Conservation (phyloP, 169 alveolate species). For the Theileria orientalis region DNA sequence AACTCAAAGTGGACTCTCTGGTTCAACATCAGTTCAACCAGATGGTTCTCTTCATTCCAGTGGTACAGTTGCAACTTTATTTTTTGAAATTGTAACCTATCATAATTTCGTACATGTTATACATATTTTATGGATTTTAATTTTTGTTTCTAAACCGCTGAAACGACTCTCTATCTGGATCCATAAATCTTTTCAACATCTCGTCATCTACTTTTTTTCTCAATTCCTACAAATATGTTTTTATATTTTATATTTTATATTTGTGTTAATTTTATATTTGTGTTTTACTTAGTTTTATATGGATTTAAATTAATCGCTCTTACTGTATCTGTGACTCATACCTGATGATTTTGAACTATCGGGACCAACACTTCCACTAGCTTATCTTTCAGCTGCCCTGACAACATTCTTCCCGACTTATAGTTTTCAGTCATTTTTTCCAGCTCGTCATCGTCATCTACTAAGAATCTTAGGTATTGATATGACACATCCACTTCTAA, state of each 20-base stretch:
- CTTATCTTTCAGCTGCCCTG: slow-evolving; percentile 92
- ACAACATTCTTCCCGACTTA: slow-evolving; percentile 92
- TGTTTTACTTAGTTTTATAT: too few relatives aligned
- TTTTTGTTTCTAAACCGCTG: not conserved
- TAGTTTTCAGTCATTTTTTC: slow-evolving; percentile 91
- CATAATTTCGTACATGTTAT: too few relatives aligned
- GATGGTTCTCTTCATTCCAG: too few relatives aligned
- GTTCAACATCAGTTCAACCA: too few relatives aligned
- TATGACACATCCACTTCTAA: slow-evolving; percentile 95
- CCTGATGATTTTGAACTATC: slow-evolving; percentile 83
- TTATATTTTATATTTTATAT: not conserved
- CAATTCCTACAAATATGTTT: slow-evolving; percentile 6
- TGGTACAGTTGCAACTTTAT: too few relatives aligned
- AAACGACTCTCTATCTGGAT: slow-evolving; percentile 42
- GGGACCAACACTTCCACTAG: slow-evolving; percentile 83
- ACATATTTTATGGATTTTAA: not conserved
- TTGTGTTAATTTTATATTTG: too few relatives aligned
- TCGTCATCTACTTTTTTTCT: slow-evolving; percentile 53
- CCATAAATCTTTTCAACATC: slow-evolving; percentile 47
- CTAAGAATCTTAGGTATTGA: slow-evolving; percentile 89
- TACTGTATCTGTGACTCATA: too few relatives aligned
- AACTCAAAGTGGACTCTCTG: too few relatives aligned
- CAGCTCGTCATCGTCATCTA: slow-evolving; percentile 93
- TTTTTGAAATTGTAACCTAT: too few relatives aligned
- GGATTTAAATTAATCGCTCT: too few relatives aligned